A percentile compares a stretch with the other conserved stretches of the same genome.
Evolutionary conservation across 495 filamentous ascomycete species (phyloP).

Genomic region (Hypomontagnella submonticulosa): DNA sequence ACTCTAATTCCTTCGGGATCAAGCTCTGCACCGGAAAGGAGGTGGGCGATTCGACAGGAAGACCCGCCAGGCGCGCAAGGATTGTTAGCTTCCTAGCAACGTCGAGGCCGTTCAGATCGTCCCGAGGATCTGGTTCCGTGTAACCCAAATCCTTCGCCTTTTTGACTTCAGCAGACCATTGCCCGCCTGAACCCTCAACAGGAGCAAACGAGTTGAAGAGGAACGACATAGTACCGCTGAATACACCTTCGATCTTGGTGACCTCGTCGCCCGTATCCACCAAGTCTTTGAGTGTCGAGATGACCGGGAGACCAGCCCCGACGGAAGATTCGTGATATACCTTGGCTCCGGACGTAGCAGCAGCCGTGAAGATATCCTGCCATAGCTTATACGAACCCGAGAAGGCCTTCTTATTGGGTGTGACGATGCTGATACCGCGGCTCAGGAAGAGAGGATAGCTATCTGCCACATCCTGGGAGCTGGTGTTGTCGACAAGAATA

Average conservation of each 20-base stretch:
- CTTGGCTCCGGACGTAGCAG: slow-evolving; percentile 71
- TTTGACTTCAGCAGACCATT: slow-evolving; percentile 87
- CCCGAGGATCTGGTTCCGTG: slow-evolving; percentile 95
- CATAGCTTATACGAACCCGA: slow-evolving; percentile 79
- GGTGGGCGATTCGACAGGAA: slow-evolving; percentile 79
- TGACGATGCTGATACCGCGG: slow-evolving; percentile 87
- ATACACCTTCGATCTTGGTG: slow-evolving; percentile 91
- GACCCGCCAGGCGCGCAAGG: slow-evolving; percentile 81
- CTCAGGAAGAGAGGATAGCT: slow-evolving; percentile 81
- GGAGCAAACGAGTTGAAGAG: slow-evolving; percentile 95
- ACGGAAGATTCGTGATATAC: slow-evolving; percentile 95
- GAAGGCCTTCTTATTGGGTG: slow-evolving; percentile 98
- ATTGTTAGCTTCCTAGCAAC: slow-evolving; percentile 98
- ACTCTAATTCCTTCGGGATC: slow-evolving; percentile 84
- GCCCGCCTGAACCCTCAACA: slow-evolving; percentile 70
- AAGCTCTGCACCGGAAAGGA: slow-evolving; percentile 91
- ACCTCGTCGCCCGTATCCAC: slow-evolving; percentile 90
- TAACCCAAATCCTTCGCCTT: slow-evolving; percentile 95
- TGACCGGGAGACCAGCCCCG: slow-evolving; percentile 89
- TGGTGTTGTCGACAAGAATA: slow-evolving; percentile 94
- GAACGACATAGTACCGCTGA: slow-evolving; percentile 95
- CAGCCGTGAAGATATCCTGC: slow-evolving; percentile 79
- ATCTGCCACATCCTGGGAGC: slow-evolving; percentile 79
- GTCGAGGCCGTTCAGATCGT: slow-evolving; percentile 95
- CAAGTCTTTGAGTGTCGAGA: slow-evolving; percentile 90